Evolutionary conservation across 1,284 basidiomycete genomes (phyloP).

Genomic region (Anthracocystis walkeri): DNA sequence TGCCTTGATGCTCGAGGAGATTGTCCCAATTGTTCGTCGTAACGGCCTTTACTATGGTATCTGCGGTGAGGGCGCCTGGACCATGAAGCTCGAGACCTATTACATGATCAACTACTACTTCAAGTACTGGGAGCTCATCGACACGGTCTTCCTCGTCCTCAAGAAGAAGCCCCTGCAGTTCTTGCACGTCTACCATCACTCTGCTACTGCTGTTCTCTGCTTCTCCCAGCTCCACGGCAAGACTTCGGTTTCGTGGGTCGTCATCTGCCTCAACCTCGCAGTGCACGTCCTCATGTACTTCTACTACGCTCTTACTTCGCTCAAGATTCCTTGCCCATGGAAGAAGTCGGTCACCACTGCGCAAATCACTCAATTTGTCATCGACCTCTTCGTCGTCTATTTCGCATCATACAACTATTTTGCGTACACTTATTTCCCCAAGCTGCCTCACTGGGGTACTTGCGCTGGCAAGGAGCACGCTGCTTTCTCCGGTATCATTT

Average conservation of each 20-base stretch:
- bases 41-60: conserved; percentile 74
- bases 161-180: conserved; percentile 97
- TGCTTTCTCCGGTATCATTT: conserved; percentile 86
- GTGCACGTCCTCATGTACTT: conserved; percentile 96
- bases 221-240: conserved; percentile 87
- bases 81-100: conserved; percentile 74
- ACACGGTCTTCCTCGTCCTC: conserved; percentile 95
- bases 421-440: conserved; percentile 71
- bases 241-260: conserved; percentile 88
- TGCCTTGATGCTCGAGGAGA: conserved; percentile 83
- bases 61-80: conserved; percentile 84
- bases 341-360: conserved; percentile 94
- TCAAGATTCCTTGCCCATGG: conserved; percentile 74
- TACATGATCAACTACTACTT: conserved; percentile 93
- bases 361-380: conserved; percentile 78
- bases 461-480: conserved; percentile 91
- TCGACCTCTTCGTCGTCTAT: conserved; percentile 54
- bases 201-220: conserved; percentile 95
- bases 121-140: conserved; percentile 78
- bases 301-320: conserved; percentile 65
- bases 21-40: conserved; percentile 52
- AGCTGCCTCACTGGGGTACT: conserved; percentile 79
- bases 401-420: conserved; percentile 55
- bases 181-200: conserved; percentile 98
- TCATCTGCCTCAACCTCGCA: conserved; percentile 89